A percentile compares a stretch with the other conserved stretches of the same genome.
Conservation (phyloP, 2,329 filamentous ascomycete genomes). For the Paraphoma sp. region DNA sequence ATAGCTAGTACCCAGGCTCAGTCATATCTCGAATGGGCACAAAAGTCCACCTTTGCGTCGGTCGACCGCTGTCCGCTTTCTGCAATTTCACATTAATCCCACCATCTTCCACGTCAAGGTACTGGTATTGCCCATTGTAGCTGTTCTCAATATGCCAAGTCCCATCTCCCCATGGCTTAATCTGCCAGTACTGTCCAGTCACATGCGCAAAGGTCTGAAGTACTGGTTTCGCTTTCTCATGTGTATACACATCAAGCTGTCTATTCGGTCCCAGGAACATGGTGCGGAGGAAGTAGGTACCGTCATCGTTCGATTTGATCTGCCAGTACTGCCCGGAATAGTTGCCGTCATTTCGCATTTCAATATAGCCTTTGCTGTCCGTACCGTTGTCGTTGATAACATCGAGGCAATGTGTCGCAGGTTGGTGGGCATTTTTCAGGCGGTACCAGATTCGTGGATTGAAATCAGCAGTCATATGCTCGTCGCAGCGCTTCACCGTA, state of each 20-base stretch:
- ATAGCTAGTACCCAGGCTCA: constrained; percentile 12
- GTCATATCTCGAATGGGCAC: constrained; percentile 21
- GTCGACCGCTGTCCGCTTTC: constrained; percentile 15
- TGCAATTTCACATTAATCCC: constrained; percentile 20
- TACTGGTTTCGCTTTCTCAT: constrained; percentile 25
- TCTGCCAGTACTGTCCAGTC: constrained; percentile 23
- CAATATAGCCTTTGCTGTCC: constrained; percentile 17
- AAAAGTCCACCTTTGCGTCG: constrained; percentile 29
- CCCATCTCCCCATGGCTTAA: constrained; percentile 29
- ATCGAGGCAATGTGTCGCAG: constrained; percentile 22
- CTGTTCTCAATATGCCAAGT: constrained; percentile 29
- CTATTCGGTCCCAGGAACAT: constrained; percentile 27
- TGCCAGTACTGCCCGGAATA: constrained; percentile 36
- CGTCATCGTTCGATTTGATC: constrained; percentile 22
- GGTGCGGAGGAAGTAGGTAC: constrained; percentile 22
- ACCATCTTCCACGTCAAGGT: constrained; percentile 26
- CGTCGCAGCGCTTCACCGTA: constrained; percentile 18
- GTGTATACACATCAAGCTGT: constrained; percentile 19
- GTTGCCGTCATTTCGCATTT: constrained; percentile 21
- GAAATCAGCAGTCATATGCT: constrained; percentile 12
- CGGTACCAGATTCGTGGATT: constrained; percentile 27
- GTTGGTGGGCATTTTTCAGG: constrained; percentile 26
- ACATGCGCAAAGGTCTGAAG: constrained; percentile 11
- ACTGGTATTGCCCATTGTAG: constrained; percentile 14
- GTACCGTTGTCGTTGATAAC: constrained; percentile 28